Evolutionary conservation across 1,139 yeast genomes (phyloP), one percentile per base, ranked within the genome.

Genomic region (Zygosaccharomyces sapae): DNA sequence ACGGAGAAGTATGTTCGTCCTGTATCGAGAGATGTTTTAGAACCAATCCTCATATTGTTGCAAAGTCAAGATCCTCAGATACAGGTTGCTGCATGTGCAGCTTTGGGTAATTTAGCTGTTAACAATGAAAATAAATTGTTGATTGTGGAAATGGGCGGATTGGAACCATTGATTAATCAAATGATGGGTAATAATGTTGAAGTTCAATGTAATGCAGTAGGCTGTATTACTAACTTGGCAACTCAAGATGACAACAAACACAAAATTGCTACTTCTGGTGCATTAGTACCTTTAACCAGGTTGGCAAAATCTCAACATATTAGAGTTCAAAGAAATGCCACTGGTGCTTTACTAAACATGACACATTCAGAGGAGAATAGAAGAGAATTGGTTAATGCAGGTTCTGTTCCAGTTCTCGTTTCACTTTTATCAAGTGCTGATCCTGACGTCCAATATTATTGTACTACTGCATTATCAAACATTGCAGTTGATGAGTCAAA

Each of bases 121-220:
- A 89, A 92, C 69, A 90, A 90, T 62, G 97, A 87, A 54, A 92
- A 94, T 71, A 92, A 92, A 67, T 79, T 86, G 24, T 75, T 92
- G 46, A 92, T 94, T 54, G 98, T 92, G 31, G 96, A 90, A 63
- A 88, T 94, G 96, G 97, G 97, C 29, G 98, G 98, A 1, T 76
- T 92, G 51, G 96, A 90, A 56, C 97, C 97, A 7, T 77, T 92
- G 46, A 92, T 92, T 61, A 83, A 95, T 67, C 98, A 94, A 70
- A 92, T 92, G 99, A 84, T 88, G 85, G 85, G 95, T 40, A 81
- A 95, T 49, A 92, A 94, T 62, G 95, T 92, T 52, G 99, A 92
- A 67, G 98, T 94, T 35, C 98, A 94, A 70, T 92, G 99, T 69
- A 92, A 92, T 65, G 98, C 99, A 3, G 98, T 94, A 48, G 99